Evolutionary conservation across 495 filamentous ascomycete genomes (phyloP).

Genomic region (Daldinia vernicosa): DNA sequence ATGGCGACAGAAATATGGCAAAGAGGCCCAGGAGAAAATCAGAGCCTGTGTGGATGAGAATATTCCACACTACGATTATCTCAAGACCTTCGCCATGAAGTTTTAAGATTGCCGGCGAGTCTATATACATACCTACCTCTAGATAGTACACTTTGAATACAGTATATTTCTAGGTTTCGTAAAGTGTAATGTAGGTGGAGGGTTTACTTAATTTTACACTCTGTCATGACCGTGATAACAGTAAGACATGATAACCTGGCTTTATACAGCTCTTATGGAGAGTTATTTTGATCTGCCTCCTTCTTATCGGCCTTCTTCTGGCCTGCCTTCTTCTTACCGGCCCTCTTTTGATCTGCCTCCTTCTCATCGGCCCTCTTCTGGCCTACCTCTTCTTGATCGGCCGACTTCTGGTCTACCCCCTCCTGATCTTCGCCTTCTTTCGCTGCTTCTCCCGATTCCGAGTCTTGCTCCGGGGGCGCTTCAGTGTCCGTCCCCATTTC

Average conservation of each 20-base stretch:
- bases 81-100: constrained; percentile 87
- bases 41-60: constrained; percentile 79
- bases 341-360: background rate
- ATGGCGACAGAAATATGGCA: constrained; percentile 85
- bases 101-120: constrained; percentile 34
- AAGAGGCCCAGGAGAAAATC: constrained; percentile 78
- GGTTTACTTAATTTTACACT: constrained; percentile 23
- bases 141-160: constrained; percentile 37
- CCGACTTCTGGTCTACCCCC: background rate
- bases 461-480: background rate
- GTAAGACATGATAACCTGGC: background rate
- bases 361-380: background rate
- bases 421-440: background rate
- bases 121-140: constrained; percentile 29
- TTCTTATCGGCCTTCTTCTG: background rate
- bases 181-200: constrained; percentile 14
- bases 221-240: constrained; percentile 10
- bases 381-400: background rate
- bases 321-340: background rate
- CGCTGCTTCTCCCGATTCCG: background rate
- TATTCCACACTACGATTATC: constrained; percentile 85
- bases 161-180: constrained; percentile 15
- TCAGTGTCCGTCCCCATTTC: background rate
- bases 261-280: constrained; percentile 2
- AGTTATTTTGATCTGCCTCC: background rate